Evolutionary conservation across 495 filamentous ascomycete species (phyloP), one percentile per base, ranked within the genome.

Genomic region (Podospora pseudocomata): DNA sequence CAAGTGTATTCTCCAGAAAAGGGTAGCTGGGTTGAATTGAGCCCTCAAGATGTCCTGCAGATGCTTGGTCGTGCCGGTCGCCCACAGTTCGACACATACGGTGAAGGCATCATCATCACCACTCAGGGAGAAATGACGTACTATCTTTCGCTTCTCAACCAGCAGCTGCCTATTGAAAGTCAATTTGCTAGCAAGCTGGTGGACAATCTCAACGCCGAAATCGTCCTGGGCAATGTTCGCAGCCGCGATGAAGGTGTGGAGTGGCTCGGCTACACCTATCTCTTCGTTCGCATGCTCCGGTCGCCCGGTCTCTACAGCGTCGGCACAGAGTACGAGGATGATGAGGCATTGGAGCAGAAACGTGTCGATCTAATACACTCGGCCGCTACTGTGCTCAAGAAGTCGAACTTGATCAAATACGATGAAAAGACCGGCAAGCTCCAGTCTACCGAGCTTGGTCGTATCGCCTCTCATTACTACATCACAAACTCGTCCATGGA

Each of bases 1-100:
- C 93, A 97, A 75, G 90, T 98, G 54, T 99, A 99, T 77, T 98
- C 96, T 4, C 96, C 95, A 0, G 95, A 99, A 76, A 98, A 97
- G 80, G 95, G 95, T 80, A 94, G 91, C 76, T 99, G 95, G 94
- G 96, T 99, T 18, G 96, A 99, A 74, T 76, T 99, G 67, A 97
- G 93, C 72, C 95, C 96, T 13, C 95, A 99, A 74, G 95, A 99
- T 79, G 94, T 98, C 56, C 83, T 99, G 44, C 95, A 99, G 77
- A 99, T 99, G 95, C 88, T 99, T 71, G 95, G 95, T 72, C 93
- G 95, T 81, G 95, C 95, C 57, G 95, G 95, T 75, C 88, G 95
- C 65, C 95, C 95, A 9, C 95, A 99, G 72, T 99, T 92, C 73
- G 95, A 99, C 77, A 97, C 93, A 0, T 98, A 95, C 73, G 95